Evolutionary conservation across 148 eudicot genomes (phyloP), one percentile per base, ranked within the genome.

Genomic region (Camellia lanceoleosa): DNA sequence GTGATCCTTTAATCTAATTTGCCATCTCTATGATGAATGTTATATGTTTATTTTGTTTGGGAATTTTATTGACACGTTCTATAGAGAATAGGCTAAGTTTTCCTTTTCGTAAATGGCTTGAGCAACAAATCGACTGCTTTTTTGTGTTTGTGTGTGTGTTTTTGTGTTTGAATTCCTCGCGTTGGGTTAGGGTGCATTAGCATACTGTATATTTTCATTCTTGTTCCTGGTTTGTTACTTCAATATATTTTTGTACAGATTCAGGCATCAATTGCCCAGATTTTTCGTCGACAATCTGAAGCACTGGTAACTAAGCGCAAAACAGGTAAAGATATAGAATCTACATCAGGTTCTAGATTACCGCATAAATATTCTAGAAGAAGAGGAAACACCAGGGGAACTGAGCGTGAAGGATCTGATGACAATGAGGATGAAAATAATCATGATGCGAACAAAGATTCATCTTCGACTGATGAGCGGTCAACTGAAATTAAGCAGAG

Each of bases 221-320:
- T 30, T 30, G 38, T 30, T 30, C 38, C 38, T 30, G 38, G 38
- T 30, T 30, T 30, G 38, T 30, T 30, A 30, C 38, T 30, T 30
- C 49, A 16, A 12, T 41, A 63, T 4, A 11, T 54, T n/a, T 18
- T 69, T 75, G 61, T 55, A 73, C 84, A 90, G 90, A 90, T 88
- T 82, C 92, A 90, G 79, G 88, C 83, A 11, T 86, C 84, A 8
- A 90, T 90, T 52, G 84, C 89, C 23, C 80, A 84, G 70, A 86
- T 85, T 68, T 77, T 79, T 23, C 83, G 46, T 43, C 83, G 89
- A 80, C 92, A 90, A 83, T 81, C 90, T 52, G 92, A 90, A 85
- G 92, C 86, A 71, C 78, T 84, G 10, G 85, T 80, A 66, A 86
- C 76, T 74, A 86, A 82, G 74, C 83, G 86, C 44, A 74, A 80